Conservation (phyloP, 1,139 yeast genomes). For the Kazachstania sp. region DNA sequence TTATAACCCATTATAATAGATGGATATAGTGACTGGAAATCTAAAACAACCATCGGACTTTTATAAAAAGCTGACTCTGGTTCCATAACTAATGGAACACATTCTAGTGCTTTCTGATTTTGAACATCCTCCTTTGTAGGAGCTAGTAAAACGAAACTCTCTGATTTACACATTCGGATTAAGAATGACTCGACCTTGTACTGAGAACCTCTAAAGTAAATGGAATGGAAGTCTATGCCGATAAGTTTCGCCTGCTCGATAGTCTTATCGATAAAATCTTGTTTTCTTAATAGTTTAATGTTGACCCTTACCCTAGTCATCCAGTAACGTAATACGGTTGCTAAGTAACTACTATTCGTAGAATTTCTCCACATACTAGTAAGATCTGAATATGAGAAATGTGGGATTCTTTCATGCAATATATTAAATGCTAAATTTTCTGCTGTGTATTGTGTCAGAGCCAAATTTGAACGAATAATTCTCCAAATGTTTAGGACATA, state of each 20-base stretch:
- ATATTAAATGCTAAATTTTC: constrained; percentile 69
- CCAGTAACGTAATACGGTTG: constrained; percentile 44
- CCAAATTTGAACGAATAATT: constrained; percentile 51
- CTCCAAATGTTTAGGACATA: constrained; percentile 85
- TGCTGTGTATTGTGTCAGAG: constrained; percentile 58
- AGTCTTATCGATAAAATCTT: constrained; percentile 62
- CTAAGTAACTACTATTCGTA: constrained; percentile 29
- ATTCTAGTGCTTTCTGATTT: constrained; percentile 76
- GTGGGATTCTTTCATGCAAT: constrained; percentile 61
- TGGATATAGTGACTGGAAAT: constrained; percentile 90
- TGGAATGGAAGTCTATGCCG: constrained; percentile 86
- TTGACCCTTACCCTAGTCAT: constrained; percentile 41
- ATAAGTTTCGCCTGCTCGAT: constrained; percentile 78
- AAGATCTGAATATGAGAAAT: constrained; percentile 43
- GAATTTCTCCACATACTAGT: constrained; percentile 41
- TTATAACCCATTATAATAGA: constrained; percentile 88
- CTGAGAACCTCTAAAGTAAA: constrained; percentile 85
- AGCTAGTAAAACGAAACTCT: constrained; percentile 62
- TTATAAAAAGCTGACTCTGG: constrained; percentile 80
- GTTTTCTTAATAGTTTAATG: constrained; percentile 46
- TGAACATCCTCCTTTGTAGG: constrained; percentile 79
- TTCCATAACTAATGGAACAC: constrained; percentile 86
- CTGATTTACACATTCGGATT: constrained; percentile 63
- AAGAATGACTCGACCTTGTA: constrained; percentile 84
- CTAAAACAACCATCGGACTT: constrained; percentile 81